Evolutionary conservation across 164 flowering plant species (phyloP), one percentile per base, ranked within the genome.

Genomic region (Piper betle): DNA sequence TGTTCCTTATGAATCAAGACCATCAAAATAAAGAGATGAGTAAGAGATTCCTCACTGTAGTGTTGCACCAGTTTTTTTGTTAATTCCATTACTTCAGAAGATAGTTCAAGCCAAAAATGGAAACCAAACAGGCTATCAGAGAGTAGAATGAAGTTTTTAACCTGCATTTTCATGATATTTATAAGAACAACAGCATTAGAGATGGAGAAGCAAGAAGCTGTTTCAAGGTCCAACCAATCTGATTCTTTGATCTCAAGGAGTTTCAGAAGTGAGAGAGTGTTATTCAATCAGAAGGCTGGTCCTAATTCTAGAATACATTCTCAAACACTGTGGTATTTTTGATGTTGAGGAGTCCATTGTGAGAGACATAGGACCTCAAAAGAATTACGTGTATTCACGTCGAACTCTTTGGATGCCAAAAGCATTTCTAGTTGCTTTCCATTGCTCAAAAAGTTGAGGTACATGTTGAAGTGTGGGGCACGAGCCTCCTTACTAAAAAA

Each of bases 291-390:
- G 6, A 80, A 79, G 37, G 39, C 80, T 7, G 72, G 68, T 73
- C 69, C 60, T 37, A n/a, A 65, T 61, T 57, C 74, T 6, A 84
- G 84, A 53, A 85, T 73, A 63, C 95, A 83, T 60, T 78, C 86
- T 10, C 57, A 78, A 78, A 62, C 96, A 48, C 90, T 93, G 86
- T 67, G 94, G 87, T 18, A 78, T 93, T 46, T 90, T 90, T 53
- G 66, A 81, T 11, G 53, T 62, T 18, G 97, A 90, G 71, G 96
- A 80, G 39, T 86, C 97, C 10, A 66, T 90, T 61, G 80, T 88
- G 9, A 89, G 98, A 59, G 96, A 93, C 66, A 82, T 93, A 62
- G 97, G 97, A n/a, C 94, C 92, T 65, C 90, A 87, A 73, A 93
- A 93, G 74, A 87, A 93, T 77, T 76, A 87, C 72, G 90, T 86